Percentiles rank a stretch among this genome's conserved stretches.
Conservation (phyloP, 306 rosid species). For the Datisca glomerata region DNA sequence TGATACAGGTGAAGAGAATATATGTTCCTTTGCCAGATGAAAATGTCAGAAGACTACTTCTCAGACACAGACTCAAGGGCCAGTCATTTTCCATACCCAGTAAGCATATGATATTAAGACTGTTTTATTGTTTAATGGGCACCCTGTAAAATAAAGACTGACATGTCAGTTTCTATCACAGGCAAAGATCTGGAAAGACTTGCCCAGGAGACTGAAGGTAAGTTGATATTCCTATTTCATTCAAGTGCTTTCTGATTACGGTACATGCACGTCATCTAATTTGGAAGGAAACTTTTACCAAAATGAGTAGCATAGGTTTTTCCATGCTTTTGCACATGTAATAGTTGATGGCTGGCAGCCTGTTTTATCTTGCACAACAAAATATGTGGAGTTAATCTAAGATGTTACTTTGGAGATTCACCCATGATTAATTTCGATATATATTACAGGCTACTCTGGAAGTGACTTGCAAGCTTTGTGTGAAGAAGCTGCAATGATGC, state of each 20-base stretch:
- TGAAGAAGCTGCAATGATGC: constrained; percentile 99
- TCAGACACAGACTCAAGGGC: constrained; percentile 83
- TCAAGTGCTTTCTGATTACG: neutral
- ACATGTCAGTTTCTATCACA: constrained; percentile 18
- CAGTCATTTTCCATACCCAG: constrained; percentile 88
- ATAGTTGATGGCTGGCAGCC: too few relatives aligned
- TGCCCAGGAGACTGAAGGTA: constrained; percentile 80
- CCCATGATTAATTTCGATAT: constrained; percentile 7
- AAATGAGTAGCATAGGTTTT: neutral
- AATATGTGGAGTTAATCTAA: neutral
- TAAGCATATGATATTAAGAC: constrained; percentile 30
- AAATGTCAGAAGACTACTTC: constrained; percentile 59
- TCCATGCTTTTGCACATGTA: too few relatives aligned
- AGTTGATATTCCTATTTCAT: constrained; percentile 1
- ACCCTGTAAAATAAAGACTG: neutral
- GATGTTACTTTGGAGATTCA: neutral
- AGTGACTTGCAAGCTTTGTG: constrained; percentile 98
- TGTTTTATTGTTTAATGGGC: neutral
- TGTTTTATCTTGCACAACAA: too few relatives aligned
- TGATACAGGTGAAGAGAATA: constrained; percentile 76
- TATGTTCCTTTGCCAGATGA: constrained; percentile 82
- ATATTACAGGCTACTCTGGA: constrained; percentile 95
- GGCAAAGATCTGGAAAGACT: constrained; percentile 79
- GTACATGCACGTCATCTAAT: neutral
- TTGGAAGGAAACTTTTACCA: too few relatives aligned